Evolutionary conservation across 2,329 filamentous ascomycete genomes (phyloP).

Genomic region (Xylariaceae sp.): DNA sequence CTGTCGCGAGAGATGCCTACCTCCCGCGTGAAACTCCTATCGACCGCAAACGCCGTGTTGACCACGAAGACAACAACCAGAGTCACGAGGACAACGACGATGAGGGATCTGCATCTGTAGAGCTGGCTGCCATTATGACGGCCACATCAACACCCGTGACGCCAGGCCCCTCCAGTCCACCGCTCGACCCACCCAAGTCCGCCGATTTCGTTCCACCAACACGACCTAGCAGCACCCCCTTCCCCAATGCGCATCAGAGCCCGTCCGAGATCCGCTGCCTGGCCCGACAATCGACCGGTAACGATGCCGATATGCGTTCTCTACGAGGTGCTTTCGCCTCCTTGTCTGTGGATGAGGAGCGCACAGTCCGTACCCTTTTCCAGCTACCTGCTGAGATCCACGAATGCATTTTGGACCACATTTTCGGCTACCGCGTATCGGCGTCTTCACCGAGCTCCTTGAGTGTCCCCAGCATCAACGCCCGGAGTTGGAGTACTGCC

Average conservation of each 20-base stretch:
- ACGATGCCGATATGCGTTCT: conserved; percentile 28
- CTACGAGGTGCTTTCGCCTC: conserved; percentile 26
- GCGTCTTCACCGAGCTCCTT: conserved; percentile 52
- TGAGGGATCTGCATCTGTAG: conserved; percentile 38
- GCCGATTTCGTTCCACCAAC: conserved; percentile 46
- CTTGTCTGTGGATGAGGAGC: conserved; percentile 27
- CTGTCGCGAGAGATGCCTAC: conserved; percentile 28
- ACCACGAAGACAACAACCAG: conserved; percentile 24
- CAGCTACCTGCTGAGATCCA: conserved; percentile 65
- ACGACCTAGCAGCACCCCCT: conserved; percentile 56
- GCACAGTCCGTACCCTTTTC: conserved; percentile 38
- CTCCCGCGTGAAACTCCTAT: conserved; percentile 26
- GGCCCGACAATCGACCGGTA: conserved; percentile 35
- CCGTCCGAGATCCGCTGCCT: conserved; percentile 40
- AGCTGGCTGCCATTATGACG: conserved; percentile 42
- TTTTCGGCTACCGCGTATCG: conserved; percentile 64
- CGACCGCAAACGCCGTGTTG: conserved; percentile 17
- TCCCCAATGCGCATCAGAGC: conserved; percentile 50
- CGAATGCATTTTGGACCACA: conserved; percentile 64
- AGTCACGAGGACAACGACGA: conserved; percentile 34
- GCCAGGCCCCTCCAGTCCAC: conserved; percentile 49
- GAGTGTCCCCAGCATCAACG: conserved; percentile 45
- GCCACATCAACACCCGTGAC: conserved; percentile 51
- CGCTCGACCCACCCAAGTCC: conserved; percentile 43
- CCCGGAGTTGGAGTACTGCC: conserved; percentile 58